Percentiles rank a stretch among this genome's conserved stretches.
Evolutionary conservation across 2,329 filamentous ascomycete species (phyloP).

Genomic region (Hirsutella minnesotensis): DNA sequence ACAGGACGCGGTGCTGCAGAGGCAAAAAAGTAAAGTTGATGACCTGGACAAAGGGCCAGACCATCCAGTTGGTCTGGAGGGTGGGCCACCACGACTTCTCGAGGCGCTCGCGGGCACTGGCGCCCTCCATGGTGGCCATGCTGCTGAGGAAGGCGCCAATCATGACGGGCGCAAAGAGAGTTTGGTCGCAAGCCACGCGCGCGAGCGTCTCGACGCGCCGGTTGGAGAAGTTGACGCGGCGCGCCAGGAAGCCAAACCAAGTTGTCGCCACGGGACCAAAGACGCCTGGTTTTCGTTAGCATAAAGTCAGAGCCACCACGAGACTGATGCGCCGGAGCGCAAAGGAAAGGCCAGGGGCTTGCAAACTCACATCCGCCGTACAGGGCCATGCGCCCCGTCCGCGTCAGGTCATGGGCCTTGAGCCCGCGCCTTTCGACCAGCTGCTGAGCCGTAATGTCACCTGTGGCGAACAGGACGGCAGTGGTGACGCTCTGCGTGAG

Average conservation of each 20-base stretch:
- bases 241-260: slow-evolving; percentile 75
- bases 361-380: slow-evolving; percentile 60
- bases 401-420: slow-evolving; percentile 59
- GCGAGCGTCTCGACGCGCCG: slow-evolving; percentile 61
- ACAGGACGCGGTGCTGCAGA: slow-evolving; percentile 68
- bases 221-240: slow-evolving; percentile 50
- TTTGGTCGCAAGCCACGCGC: slow-evolving; percentile 71
- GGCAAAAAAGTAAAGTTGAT: slow-evolving; percentile 84
- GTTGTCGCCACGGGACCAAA: slow-evolving; percentile 82
- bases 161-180: slow-evolving; percentile 73
- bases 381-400: slow-evolving; percentile 67
- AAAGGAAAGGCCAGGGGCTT: too few species aligned
- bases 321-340: background rate
- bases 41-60: slow-evolving; percentile 80
- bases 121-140: slow-evolving; percentile 75
- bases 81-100: slow-evolving; percentile 57
- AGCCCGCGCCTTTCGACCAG: slow-evolving; percentile 71
- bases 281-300: slow-evolving; percentile 39
- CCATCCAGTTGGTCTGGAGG: slow-evolving; percentile 71
- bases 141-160: slow-evolving; percentile 70
- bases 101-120: slow-evolving; percentile 51
- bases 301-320: background rate
- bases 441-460: slow-evolving; percentile 86
- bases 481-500: slow-evolving; percentile 88
- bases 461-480: slow-evolving; percentile 81